Evolutionary conservation across 352 stramenopile species (phyloP).

Genomic region (Globisporangium barbulae): DNA sequence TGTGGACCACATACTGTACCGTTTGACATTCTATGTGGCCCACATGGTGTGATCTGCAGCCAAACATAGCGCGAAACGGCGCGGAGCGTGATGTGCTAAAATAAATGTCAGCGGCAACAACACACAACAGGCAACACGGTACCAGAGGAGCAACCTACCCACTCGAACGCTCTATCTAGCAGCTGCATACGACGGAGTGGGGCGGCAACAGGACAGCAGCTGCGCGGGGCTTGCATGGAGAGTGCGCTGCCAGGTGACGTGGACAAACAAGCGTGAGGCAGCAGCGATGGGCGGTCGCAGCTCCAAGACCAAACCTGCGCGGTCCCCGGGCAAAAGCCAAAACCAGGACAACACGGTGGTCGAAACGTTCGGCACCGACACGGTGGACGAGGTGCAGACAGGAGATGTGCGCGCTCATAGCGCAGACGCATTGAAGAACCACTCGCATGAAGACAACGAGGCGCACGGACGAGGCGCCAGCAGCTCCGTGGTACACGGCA

Average conservation of each 20-base stretch:
- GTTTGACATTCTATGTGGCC: not conserved
- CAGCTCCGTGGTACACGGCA: slow-evolving; percentile 7
- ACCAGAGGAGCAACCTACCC: not conserved
- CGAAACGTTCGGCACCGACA: slow-evolving; percentile 22
- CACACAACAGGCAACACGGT: not conserved
- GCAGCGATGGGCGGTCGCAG: slow-evolving; percentile 41
- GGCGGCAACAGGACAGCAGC: not conserved
- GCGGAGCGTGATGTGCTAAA: not conserved
- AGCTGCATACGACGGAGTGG: not conserved
- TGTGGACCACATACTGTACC: not conserved
- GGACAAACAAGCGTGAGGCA: slow-evolving; percentile 7
- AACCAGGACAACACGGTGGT: slow-evolving; percentile 24
- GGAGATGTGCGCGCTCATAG: not conserved
- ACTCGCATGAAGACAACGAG: not conserved
- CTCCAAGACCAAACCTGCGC: slow-evolving; percentile 49
- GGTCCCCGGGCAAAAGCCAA: not conserved
- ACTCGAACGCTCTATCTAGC: not conserved
- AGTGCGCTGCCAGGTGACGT: not conserved
- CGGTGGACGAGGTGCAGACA: slow-evolving; percentile 36
- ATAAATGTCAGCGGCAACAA: not conserved
- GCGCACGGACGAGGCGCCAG: not conserved
- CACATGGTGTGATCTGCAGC: slow-evolving; percentile 2
- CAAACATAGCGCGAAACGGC: slow-evolving; percentile 1
- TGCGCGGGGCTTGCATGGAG: slow-evolving; percentile 7
- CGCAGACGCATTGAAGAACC: not conserved